phyloP scores from a whole-genome alignment of 495 filamentous ascomycete species.

The Penicillium ucsense region DNA sequence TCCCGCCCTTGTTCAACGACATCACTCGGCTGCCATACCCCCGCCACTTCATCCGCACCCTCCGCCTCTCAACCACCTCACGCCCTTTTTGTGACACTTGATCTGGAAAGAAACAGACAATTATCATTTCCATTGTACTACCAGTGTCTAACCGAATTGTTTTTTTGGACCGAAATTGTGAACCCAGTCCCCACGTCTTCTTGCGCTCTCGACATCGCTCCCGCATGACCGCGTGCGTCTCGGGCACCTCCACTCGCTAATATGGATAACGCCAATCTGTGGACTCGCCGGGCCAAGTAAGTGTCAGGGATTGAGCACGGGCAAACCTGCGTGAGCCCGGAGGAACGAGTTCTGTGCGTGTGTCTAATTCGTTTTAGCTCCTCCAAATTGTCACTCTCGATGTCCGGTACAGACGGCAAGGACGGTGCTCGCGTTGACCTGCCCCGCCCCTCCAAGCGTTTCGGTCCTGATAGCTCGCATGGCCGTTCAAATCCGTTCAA shows the following conservation, averaged over 20 bases:
- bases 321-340: no score
- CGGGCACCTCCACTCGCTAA: constrained; percentile 30
- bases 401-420: constrained; percentile 51
- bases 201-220: constrained; percentile 11
- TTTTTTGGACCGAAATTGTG: no score
- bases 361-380: constrained; percentile 37
- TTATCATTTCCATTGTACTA: no score
- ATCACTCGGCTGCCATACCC: neutral
- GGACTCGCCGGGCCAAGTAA: constrained; percentile 89
- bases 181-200: constrained; percentile 1
- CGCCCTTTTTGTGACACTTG: no score
- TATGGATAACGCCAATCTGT: constrained; percentile 67
- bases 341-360: neutral
- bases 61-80: neutral
- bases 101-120: no score
- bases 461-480: constrained; percentile 68
- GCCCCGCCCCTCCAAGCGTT: constrained; percentile 63
- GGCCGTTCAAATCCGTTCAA: constrained; percentile 82
- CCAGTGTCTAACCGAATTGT: no score
- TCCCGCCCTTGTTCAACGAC: neutral
- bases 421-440: constrained; percentile 51
- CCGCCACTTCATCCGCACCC: neutral
- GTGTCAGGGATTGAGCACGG: constrained; percentile 14
- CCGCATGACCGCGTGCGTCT: constrained; percentile 35
- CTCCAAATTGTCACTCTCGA: constrained; percentile 85